Evolutionary conservation across 1,139 yeast species (phyloP).

Genomic region (Candida sp.): DNA sequence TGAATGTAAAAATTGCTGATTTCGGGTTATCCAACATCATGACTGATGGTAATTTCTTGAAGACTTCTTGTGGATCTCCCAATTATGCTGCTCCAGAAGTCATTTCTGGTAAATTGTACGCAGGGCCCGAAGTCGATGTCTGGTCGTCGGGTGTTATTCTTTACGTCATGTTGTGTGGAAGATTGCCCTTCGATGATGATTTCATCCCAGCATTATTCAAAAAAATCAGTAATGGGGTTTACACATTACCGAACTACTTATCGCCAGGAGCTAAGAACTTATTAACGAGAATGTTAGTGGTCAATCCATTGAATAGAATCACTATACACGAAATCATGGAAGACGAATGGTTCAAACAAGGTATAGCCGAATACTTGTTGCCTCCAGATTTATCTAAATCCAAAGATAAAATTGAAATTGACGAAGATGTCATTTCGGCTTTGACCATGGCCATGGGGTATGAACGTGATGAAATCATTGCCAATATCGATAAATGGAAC

Average conservation of each 20-base stretch:
- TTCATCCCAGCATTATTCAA: conserved; percentile 95
- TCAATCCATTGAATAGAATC: conserved; percentile 92
- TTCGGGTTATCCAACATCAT: conserved; percentile 93
- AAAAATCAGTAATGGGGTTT: conserved; percentile 93
- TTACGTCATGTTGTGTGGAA: conserved; percentile 95
- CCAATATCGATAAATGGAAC: conserved; percentile 53
- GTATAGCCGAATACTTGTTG: conserved; percentile 75
- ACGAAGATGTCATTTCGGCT: conserved; percentile 77
- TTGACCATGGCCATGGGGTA: conserved; percentile 91
- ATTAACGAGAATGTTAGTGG: conserved; percentile 91
- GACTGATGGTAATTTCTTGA: conserved; percentile 97
- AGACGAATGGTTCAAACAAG: conserved; percentile 92
- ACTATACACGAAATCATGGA: conserved; percentile 94
- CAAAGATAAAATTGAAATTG: conserved; percentile 50
- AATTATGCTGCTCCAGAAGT: conserved; percentile 99
- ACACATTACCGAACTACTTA: conserved; percentile 85
- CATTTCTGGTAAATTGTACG: conserved; percentile 91
- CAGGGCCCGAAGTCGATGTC: conserved; percentile 99
- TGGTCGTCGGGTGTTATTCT: conserved; percentile 98
- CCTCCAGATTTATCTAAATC: conserved; percentile 59
- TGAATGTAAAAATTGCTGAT: conserved; percentile 96
- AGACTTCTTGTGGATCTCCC: conserved; percentile 96
- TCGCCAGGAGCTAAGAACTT: conserved; percentile 86
- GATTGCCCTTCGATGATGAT: conserved; percentile 97
- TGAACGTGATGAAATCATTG: conserved; percentile 80